phyloP scores from a whole-genome alignment of 1,139 yeast genomes.

The Schizosaccharomyces versatilis region DNA sequence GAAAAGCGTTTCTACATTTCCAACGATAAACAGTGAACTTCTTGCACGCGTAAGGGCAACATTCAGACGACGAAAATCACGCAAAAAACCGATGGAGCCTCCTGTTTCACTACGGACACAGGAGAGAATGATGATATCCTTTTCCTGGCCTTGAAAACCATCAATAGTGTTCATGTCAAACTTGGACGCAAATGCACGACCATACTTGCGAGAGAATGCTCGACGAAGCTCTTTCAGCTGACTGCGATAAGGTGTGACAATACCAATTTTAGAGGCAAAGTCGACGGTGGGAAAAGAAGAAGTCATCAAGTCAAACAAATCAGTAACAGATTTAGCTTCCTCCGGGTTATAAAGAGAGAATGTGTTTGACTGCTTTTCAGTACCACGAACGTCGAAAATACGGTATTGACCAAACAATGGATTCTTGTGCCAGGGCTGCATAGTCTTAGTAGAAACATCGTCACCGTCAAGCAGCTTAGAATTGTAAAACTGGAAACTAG shows the following conservation, averaged over 20 bases:
- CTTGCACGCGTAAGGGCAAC: constrained; percentile 89
- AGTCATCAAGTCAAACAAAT: constrained; percentile 39
- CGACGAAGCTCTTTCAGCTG: constrained; percentile 44
- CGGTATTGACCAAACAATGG: constrained; percentile 43
- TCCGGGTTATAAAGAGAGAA: constrained; percentile 46
- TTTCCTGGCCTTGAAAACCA: constrained; percentile 96
- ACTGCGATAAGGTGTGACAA: constrained; percentile 86
- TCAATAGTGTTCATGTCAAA: constrained; percentile 88
- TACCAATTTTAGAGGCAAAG: constrained; percentile 57
- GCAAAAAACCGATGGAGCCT: constrained; percentile 63
- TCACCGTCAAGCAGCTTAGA: constrained; percentile 58
- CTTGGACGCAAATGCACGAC: constrained; percentile 36
- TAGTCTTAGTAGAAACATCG: constrained; percentile 35
- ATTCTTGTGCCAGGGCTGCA: constrained; percentile 51
- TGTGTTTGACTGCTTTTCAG: constrained; percentile 40
- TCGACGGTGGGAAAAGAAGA: constrained; percentile 26
- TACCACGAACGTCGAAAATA: constrained; percentile 49
- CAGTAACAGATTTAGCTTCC: constrained; percentile 56
- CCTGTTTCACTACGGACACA: constrained; percentile 54
- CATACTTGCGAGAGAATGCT: constrained; percentile 37
- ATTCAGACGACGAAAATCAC: constrained; percentile 82
- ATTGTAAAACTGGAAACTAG: constrained; percentile 61
- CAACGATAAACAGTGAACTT: constrained; percentile 79
- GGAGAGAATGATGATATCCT: constrained; percentile 76
- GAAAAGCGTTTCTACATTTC: constrained; percentile 40